Base-by-base conservation (phyloP, 371 early-diverging fungal genomes). In the Zancudomyces culisetae region DNA sequence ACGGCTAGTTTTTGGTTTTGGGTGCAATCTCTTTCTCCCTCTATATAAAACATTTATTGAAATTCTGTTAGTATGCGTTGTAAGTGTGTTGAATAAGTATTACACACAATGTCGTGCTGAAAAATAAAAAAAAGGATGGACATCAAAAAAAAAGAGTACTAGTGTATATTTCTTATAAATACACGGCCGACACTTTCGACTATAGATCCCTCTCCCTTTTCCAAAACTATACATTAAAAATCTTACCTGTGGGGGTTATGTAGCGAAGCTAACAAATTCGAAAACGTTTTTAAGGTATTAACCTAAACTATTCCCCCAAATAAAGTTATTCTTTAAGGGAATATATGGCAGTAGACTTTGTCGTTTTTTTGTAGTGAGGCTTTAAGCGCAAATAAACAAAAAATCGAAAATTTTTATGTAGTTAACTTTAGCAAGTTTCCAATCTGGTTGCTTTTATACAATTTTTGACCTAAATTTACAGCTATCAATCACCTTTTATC, bases 211-310 rank as follows among this genome's bases (percentile, higher is more conserved):
- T n/a, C n/a, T 35, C 15, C 15, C 35, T 10, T 10, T 35, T 35
- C 35, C 35, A 35, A 35, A 35, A 10, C 35, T 35, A 35, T 10
- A 10, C 15, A 6, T 35, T 10, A 15, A 35, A 35, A 35, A 10
- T 35, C 35, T 6, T 35, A 35, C 35, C 35, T 75, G 76, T 86
- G 80, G 56, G 81, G 79, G 76, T 91, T 91, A 77, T 91, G 89
- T 53, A 81, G 66, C 49, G 84, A 83, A 62, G 76, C 64, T 59
- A 87, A 73, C 52, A 76, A 79, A 73, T 85, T 89, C 70, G 87
- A 78, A 75, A 84, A 86, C 85, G 68, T 69, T 28, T 57, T 65
- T 45, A 43, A 20, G 13, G 13, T 40, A 13, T n/a, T n/a, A 13
- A 40, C n/a, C 13, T 40, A 40, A 40, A 40, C 40, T n/a, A 40